A percentile compares a stretch with the other conserved stretches of the same genome.
Conservation (phyloP, 177 flowering plant genomes). For the Vitis hybrid region DNA sequence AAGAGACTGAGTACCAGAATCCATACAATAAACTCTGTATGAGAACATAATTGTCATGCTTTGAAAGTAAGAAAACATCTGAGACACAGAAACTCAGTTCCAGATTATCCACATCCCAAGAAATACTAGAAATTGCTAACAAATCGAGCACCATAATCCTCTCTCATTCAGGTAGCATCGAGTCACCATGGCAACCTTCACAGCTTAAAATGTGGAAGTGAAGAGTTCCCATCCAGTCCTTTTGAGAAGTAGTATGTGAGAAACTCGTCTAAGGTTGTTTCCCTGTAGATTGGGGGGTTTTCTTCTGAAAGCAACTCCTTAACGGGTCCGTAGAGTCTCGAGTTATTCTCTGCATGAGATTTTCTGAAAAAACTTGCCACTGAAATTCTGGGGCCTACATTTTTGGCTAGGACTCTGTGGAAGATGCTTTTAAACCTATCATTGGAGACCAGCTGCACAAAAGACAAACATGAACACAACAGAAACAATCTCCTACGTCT, state of each 20-base stretch:
- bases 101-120: too few species aligned
- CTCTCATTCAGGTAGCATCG: not conserved
- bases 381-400: slow-evolving; percentile 43
- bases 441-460: slow-evolving; percentile 20
- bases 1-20: too few species aligned
- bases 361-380: slow-evolving; percentile 41
- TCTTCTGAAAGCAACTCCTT: slow-evolving; percentile 51
- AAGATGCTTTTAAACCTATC: slow-evolving; percentile 31
- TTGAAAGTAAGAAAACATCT: too few species aligned
- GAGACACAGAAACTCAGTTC: too few species aligned
- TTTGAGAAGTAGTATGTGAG: slow-evolving; percentile 7
- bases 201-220: slow-evolving; percentile 27
- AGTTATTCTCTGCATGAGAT: not conserved
- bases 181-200: slow-evolving; percentile 5
- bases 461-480: too few species aligned
- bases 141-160: too few species aligned
- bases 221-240: slow-evolving; percentile 33
- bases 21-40: too few species aligned
- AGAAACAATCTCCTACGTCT: too few species aligned
- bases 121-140: too few species aligned
- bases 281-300: slow-evolving; percentile 42
- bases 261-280: slow-evolving; percentile 25
- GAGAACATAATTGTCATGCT: too few species aligned
- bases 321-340: slow-evolving; percentile 42
- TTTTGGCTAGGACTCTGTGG: slow-evolving; percentile 41